phyloP scores from a whole-genome alignment of 495 filamentous ascomycete genomes.

The Venustampulla echinocandica region DNA sequence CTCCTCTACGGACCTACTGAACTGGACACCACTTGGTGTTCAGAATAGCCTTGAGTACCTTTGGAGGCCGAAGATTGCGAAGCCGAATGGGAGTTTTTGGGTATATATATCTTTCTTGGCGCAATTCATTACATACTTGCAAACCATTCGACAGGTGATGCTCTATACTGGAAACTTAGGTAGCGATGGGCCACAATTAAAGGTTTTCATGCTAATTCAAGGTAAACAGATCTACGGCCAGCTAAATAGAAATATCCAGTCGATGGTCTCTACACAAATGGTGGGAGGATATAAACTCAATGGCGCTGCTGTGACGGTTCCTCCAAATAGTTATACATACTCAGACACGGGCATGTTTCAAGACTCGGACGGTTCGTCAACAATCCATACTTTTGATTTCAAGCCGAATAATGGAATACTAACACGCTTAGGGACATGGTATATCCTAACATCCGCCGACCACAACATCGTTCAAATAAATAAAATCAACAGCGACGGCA shows the following conservation, averaged over 20 bases:
- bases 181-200: no score
- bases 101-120: constrained; percentile 15
- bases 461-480: constrained; percentile 42
- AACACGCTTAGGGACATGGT: constrained; percentile 31
- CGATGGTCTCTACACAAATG: constrained; percentile 29
- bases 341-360: constrained; percentile 40
- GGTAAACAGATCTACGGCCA: constrained; percentile 35
- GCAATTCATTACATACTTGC: neutral
- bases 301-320: constrained; percentile 32
- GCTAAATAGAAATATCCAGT: constrained; percentile 35
- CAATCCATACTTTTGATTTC: neutral
- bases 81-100: constrained; percentile 37
- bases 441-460: constrained; percentile 36
- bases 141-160: neutral
- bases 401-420: neutral
- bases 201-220: neutral
- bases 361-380: constrained; percentile 25
- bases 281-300: constrained; percentile 27
- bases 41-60: constrained; percentile 27
- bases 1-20: constrained; percentile 36
- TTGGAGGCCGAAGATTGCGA: constrained; percentile 39
- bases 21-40: constrained; percentile 35
- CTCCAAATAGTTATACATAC: constrained; percentile 35
- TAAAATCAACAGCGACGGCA: constrained; percentile 33
- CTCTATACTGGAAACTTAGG: neutral